These are phyloP conservation scores for Trypanosoma avium DNA, from an alignment of 208 protist species.

Conservation along the genomic window DNA sequence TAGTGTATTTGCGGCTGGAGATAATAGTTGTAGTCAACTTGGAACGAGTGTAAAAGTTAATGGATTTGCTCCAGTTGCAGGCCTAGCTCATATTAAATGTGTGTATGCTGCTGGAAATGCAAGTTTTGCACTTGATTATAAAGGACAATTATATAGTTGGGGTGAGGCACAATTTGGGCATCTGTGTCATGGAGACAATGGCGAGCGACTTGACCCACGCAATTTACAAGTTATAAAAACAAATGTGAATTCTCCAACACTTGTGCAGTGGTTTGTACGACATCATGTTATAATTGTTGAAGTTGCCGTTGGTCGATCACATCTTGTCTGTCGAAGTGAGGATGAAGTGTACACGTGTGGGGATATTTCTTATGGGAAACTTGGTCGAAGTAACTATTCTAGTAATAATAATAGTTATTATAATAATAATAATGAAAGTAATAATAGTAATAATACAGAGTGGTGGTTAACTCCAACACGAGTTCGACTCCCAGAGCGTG, in stretches of 20 bases:
- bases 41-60: slow-evolving; percentile 38
- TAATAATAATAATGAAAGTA: too few relatives aligned
- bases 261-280: slow-evolving; percentile 70
- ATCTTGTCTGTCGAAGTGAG: slow-evolving; percentile 55
- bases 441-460: slow-evolving; percentile 40
- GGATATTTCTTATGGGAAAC: slow-evolving; percentile 70
- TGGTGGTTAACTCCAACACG: slow-evolving; percentile 43
- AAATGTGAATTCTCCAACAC: slow-evolving; percentile 43
- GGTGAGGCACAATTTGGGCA: slow-evolving; percentile 74
- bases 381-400: too few relatives aligned
- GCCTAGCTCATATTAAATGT: slow-evolving; percentile 51
- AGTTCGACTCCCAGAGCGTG: slow-evolving; percentile 60
- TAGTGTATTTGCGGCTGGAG: slow-evolving; percentile 68
- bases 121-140: slow-evolving; percentile 60
- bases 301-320: slow-evolving; percentile 55
- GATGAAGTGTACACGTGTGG: slow-evolving; percentile 77
- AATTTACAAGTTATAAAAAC: slow-evolving; percentile 57
- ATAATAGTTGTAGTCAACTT: slow-evolving; percentile 75
- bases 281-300: slow-evolving; percentile 66
- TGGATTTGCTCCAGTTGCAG: slow-evolving; percentile 47
- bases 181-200: slow-evolving; percentile 65
- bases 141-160: slow-evolving; percentile 72
- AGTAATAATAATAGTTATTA: too few relatives aligned
- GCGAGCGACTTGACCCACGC: slow-evolving; percentile 53
- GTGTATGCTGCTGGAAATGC: slow-evolving; percentile 62